These are phyloP conservation scores for Pseudogymnoascus sp. DNA, from an alignment of 2,329 filamentous ascomycete genomes.

Conservation along the genomic window DNA sequence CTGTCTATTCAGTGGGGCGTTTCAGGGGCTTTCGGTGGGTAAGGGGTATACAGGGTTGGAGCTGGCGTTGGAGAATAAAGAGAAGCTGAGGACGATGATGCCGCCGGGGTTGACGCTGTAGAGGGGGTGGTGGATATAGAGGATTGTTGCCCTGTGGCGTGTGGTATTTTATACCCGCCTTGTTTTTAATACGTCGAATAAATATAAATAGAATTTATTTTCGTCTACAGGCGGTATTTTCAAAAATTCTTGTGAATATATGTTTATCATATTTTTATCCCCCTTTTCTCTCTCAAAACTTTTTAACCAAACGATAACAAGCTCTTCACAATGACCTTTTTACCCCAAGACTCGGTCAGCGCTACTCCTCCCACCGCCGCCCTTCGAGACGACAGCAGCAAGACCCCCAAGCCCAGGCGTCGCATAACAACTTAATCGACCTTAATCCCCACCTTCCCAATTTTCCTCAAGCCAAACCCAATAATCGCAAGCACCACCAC, in stretches of 20 bases:
- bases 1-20: conserved; percentile 32
- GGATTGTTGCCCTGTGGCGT: not conserved
- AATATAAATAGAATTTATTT: not conserved
- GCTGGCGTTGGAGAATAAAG: not conserved
- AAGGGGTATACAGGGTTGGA: not conserved
- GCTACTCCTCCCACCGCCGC: no score
- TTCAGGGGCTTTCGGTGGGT: not conserved
- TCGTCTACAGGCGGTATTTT: not conserved
- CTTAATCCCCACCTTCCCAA: conserved; percentile 33
- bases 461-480: conserved; percentile 32
- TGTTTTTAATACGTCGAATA: not conserved
- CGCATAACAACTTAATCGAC: conserved; percentile 8
- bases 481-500: conserved; percentile 29
- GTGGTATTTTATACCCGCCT: not conserved
- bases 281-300: not conserved
- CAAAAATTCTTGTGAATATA: not conserved
- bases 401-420: not conserved
- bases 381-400: not conserved
- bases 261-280: not conserved
- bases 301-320: not conserved
- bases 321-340: not conserved
- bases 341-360: no score
- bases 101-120: not conserved
- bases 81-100: not conserved
- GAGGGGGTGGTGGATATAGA: not conserved